Evolutionary conservation across 2,329 filamentous ascomycete species (phyloP).

Genomic region (Alternaria consortialis): DNA sequence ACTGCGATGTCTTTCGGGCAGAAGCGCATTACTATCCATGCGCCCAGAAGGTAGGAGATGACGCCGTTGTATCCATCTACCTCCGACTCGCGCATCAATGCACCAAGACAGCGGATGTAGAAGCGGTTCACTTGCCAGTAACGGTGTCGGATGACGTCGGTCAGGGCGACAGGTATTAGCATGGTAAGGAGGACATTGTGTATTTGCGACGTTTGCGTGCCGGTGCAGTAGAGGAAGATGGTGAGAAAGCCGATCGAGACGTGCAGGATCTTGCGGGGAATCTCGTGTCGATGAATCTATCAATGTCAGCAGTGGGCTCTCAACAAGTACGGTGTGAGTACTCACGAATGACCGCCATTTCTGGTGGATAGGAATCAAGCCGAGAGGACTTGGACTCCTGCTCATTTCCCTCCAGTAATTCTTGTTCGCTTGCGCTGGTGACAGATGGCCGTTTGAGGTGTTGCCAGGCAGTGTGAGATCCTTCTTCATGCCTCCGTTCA

Average conservation of each 20-base stretch:
- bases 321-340: slow-evolving; percentile 11
- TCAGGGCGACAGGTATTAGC: slow-evolving; percentile 82
- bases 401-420: slow-evolving; percentile 89
- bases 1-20: slow-evolving; percentile 94
- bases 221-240: slow-evolving; percentile 82
- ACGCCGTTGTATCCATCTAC: slow-evolving; percentile 95
- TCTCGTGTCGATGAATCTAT: slow-evolving; percentile 85
- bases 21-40: slow-evolving; percentile 84
- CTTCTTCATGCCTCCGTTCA: slow-evolving; percentile 46
- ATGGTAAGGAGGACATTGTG: slow-evolving; percentile 83
- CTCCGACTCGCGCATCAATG: slow-evolving; percentile 96
- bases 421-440: slow-evolving; percentile 69
- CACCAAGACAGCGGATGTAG: slow-evolving; percentile 85
- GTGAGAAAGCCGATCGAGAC: slow-evolving; percentile 97
- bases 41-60: slow-evolving; percentile 93
- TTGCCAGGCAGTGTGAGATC: slow-evolving; percentile 54
- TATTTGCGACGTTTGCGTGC: slow-evolving; percentile 78
- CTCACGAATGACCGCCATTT: slow-evolving; percentile 86
- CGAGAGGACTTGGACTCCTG: slow-evolving; percentile 89
- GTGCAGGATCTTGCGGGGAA: slow-evolving; percentile 90
- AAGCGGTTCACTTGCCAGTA: slow-evolving; percentile 83
- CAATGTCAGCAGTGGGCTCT: slow-evolving; percentile 23
- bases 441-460: slow-evolving; percentile 73
- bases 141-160: slow-evolving; percentile 84
- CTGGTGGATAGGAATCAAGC: slow-evolving; percentile 92